Evolutionary conservation across 2,329 filamentous ascomycete genomes (phyloP).

Genomic region (Cladosporium sp.): DNA sequence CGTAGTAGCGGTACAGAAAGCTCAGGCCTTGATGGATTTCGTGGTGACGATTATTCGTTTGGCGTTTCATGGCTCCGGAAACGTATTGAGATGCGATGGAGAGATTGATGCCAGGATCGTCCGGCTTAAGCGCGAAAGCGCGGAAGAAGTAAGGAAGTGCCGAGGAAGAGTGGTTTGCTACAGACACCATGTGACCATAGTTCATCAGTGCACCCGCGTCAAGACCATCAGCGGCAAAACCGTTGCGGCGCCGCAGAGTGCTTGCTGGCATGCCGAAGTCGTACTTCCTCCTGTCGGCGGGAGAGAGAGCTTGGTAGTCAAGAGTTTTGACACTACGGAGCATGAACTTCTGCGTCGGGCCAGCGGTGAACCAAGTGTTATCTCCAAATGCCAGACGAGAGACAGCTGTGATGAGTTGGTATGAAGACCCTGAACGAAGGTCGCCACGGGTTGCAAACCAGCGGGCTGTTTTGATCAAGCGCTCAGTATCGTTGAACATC

Average conservation of each 20-base stretch:
- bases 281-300: constrained; percentile 44
- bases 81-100: constrained; percentile 80
- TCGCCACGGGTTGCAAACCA: constrained; percentile 76
- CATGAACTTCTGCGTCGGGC: constrained; percentile 84
- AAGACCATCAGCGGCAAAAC: constrained; percentile 41
- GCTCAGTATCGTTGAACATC: constrained; percentile 70
- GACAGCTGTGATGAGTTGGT: constrained; percentile 76
- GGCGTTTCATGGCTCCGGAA: constrained; percentile 82
- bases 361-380: constrained; percentile 71
- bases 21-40: constrained; percentile 78
- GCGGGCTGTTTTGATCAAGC: constrained; percentile 69
- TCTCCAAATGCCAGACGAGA: constrained; percentile 71
- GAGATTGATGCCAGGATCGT: constrained; percentile 74
- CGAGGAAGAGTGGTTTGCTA: constrained; percentile 75
- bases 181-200: constrained; percentile 85
- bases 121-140: constrained; percentile 62
- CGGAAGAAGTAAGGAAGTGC: constrained; percentile 83
- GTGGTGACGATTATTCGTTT: constrained; percentile 85
- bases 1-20: constrained; percentile 73
- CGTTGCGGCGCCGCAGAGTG: constrained; percentile 30
- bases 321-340: constrained; percentile 86
- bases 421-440: constrained; percentile 70
- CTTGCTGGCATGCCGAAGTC: constrained; percentile 40
- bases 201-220: constrained; percentile 80
- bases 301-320: constrained; percentile 63